Conservation (phyloP, 768 basidiomycete species). For the Pleurotus cornucopiae region DNA sequence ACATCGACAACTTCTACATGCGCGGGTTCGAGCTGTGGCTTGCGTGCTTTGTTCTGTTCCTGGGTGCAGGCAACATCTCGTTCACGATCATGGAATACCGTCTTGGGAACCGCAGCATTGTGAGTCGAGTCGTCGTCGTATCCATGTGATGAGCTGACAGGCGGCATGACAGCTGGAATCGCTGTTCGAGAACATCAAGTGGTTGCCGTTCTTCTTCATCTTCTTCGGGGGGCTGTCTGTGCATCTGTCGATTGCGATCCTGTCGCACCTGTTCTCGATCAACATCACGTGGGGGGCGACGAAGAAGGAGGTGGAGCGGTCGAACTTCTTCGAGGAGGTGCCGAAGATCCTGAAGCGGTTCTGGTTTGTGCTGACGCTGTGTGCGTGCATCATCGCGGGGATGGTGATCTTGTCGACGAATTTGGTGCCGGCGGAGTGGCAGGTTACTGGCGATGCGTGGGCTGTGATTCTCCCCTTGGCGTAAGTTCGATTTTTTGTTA, state of each 20-base stretch:
- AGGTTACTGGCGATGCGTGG: constrained; percentile 59
- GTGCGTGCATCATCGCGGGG: constrained; percentile 51
- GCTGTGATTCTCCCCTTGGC: constrained; percentile 73
- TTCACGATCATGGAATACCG: constrained; percentile 75
- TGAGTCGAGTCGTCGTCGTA: constrained; percentile 72
- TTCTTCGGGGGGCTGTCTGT: constrained; percentile 76
- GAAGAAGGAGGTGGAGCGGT: constrained; percentile 79
- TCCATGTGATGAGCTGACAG: constrained; percentile 17
- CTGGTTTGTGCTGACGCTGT: constrained; percentile 66
- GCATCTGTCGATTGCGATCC: constrained; percentile 62
- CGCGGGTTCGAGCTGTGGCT: constrained; percentile 80
- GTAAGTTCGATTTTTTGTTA: constrained; percentile 24
- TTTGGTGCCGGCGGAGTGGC: constrained; percentile 61
- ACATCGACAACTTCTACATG: constrained; percentile 71
- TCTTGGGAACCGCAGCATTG: constrained; percentile 58
- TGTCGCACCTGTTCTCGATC: constrained; percentile 62
- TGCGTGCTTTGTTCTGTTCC: constrained; percentile 75
- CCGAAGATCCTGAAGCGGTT: constrained; percentile 44
- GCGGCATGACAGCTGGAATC: constrained; percentile 14
- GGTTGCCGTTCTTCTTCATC: constrained; percentile 75
- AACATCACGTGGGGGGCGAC: constrained; percentile 53
- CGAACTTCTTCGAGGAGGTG: constrained; percentile 85
- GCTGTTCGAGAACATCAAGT: constrained; percentile 54
- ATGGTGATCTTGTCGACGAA: constrained; percentile 58
- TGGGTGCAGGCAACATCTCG: constrained; percentile 69